These are phyloP conservation scores for Trichoderma gracile DNA, from an alignment of 2,329 filamentous ascomycete genomes.

Conservation along the genomic window DNA sequence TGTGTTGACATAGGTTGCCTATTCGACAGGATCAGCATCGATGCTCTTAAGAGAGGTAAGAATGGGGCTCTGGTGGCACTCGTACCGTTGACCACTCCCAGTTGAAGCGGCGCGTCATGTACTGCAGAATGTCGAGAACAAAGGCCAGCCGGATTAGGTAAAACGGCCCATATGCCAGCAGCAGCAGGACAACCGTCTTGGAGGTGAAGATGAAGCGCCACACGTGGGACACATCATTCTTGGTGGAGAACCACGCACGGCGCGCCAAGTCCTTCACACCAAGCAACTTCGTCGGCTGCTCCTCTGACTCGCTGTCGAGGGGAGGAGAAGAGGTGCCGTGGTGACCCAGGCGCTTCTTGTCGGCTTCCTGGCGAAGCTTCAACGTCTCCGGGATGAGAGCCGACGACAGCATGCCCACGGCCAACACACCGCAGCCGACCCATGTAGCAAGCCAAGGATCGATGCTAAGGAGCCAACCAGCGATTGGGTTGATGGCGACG, in stretches of 20 bases:
- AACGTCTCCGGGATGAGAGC: constrained; percentile 48
- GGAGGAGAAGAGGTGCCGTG: background rate
- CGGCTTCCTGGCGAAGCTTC: constrained; percentile 36
- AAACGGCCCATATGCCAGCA: constrained; percentile 37
- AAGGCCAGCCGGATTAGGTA: constrained; percentile 37
- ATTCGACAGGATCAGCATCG: background rate
- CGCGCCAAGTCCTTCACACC: constrained; percentile 25
- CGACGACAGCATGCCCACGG: constrained; percentile 35
- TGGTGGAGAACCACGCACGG: constrained; percentile 33
- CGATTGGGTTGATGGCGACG: constrained; percentile 43
- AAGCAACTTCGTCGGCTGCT: constrained; percentile 21
- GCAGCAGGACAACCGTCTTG: constrained; percentile 41
- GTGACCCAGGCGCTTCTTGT: constrained; percentile 30
- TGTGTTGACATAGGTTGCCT: constrained; percentile 47
- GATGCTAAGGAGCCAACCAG: constrained; percentile 43
- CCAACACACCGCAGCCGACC: constrained; percentile 37
- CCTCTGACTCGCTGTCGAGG: constrained; percentile 11
- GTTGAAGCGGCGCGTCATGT: constrained; percentile 52
- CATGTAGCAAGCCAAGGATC: constrained; percentile 46
- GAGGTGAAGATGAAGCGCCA: constrained; percentile 46
- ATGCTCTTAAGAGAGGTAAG: background rate
- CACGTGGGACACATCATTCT: constrained; percentile 40
- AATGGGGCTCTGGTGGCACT: background rate
- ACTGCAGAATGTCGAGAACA: constrained; percentile 49
- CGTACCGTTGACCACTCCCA: constrained; percentile 49